Base-by-base conservation (phyloP, 352 stramenopile species). In the Globisporangium yorkense region DNA sequence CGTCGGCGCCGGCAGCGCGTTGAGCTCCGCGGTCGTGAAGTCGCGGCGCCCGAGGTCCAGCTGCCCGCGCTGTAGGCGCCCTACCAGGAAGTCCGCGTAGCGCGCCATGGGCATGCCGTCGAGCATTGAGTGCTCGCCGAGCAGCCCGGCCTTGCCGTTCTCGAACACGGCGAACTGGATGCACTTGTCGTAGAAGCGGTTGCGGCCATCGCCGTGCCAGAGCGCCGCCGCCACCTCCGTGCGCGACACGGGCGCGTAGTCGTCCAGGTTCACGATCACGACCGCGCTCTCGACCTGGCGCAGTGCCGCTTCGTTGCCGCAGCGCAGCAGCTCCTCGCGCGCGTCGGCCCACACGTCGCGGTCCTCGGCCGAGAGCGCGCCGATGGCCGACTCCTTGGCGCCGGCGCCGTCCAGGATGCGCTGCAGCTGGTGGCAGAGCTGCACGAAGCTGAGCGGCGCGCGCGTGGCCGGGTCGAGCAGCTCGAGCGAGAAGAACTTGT, bases 101-200 rank as follows among this genome's bases (percentile, higher is more conserved):
- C 77, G 72, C 46, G 77, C 62, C 82, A 92, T 92, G 37, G 80
- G 78, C 80, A 90, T 90, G 9, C 86, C 87, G 61, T 96, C 87
- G 6, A 92, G 76, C 87, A 92, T 94, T 51, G 90, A 96, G 70
- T 99, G 96, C 70, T 99, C 96, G 27, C 88, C 92, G 5, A 96
- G 60, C 37, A 98, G 69, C 37, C 95, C 96, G 54, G 89, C 93
- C 71, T 98, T 98, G 51, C 93, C 95, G 74, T 98, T 98, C 45
- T 88, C 77, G 58, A 96, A 97, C 45, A 98, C 89, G 29, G 98
- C 78, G n/a, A 99, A 57, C 74, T 98, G 92, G 59, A 99, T 85
- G 51, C 88, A 96, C 76, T 99, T 99, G 74, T 99, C 96, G 65
- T 97, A 99, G 72, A 95, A 98, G 48, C 96, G 91, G 80, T 99